Percentiles rank a stretch among this genome's conserved stretches.
phyloP scores from a whole-genome alignment of 768 basidiomycete species.

The Lentinula guzmanii region DNA sequence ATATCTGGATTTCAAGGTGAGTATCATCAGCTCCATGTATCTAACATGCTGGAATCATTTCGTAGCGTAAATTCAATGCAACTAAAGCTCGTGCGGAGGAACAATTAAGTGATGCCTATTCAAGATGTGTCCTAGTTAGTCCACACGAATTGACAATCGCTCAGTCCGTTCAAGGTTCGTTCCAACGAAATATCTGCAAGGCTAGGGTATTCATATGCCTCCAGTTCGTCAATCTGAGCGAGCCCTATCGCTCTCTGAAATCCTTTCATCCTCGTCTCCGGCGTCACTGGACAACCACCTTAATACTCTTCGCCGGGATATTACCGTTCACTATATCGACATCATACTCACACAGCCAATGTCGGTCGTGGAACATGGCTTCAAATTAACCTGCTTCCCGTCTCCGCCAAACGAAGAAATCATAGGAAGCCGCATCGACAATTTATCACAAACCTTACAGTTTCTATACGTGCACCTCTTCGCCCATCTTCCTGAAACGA shows the following conservation, averaged over 20 bases:
- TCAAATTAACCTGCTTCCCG: slow-evolving; percentile 43
- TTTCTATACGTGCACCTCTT: slow-evolving; percentile 61
- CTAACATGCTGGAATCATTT: slow-evolving; percentile 2
- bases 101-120: slow-evolving; percentile 64
- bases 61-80: slow-evolving; percentile 50
- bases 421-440: slow-evolving; percentile 40
- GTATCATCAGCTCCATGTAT: slow-evolving; percentile 15
- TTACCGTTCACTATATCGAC: slow-evolving; percentile 55
- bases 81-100: slow-evolving; percentile 60
- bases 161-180: slow-evolving; percentile 41
- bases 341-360: slow-evolving; percentile 48
- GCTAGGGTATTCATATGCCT: slow-evolving; percentile 2
- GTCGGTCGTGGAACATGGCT: slow-evolving; percentile 31
- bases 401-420: slow-evolving; percentile 35
- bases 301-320: slow-evolving; percentile 57
- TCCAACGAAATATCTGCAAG: not conserved
- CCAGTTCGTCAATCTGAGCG: slow-evolving; percentile 54
- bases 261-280: slow-evolving; percentile 55
- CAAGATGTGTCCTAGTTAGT: slow-evolving; percentile 49
- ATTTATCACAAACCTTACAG: slow-evolving; percentile 49
- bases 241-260: slow-evolving; percentile 41
- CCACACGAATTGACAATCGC: slow-evolving; percentile 44
- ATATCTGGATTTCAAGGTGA: slow-evolving; percentile 53
- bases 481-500: slow-evolving; percentile 42
- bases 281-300: slow-evolving; percentile 51